Evolutionary conservation across 768 basidiomycete species (phyloP), one percentile per base, ranked within the genome.

Genomic region (Cystofilobasidium ferigula): DNA sequence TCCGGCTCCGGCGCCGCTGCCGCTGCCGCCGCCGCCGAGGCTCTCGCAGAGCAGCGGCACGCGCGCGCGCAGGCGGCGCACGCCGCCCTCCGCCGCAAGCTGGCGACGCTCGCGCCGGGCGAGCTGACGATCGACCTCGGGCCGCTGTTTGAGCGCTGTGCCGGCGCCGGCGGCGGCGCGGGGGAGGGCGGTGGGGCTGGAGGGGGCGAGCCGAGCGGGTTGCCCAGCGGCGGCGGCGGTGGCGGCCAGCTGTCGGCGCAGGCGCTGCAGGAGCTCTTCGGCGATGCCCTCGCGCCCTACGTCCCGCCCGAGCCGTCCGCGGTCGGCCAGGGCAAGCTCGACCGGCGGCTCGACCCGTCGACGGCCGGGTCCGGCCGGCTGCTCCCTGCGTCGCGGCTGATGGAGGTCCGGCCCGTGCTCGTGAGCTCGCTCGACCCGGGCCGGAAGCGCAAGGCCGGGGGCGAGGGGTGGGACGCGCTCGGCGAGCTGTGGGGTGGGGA

Each of bases 391-490:
- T 85, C 85, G 30, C 79, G 82, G 64, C 86, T 94, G 74, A 88
- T 95, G 86, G 79, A 83, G 62, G 78, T 80, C 40, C 88, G 87
- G 73, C 89, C 91, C 2, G 86, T 90, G 1, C 81, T 99, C 32
- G 79, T 97, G 38, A 85, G 89, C 13, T 82, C 91, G 54, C 77
- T 98, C 40, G 81, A 89, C 69, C 95, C 94, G 8, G 82, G 87
- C 7, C 85, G 81, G 72, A 85, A 85, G 69, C 86, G 84, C 79
- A 82, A 81, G 68, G n/a, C n/a, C n/a, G n/a, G n/a, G n/a, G 78
- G 83, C 56, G 86, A 82, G 0, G 77, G 77, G 45, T 88, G 86
- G 84, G 72, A 81, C 32, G 79, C 82, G 68, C 78, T 86, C 38
- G 86, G 69, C 24, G 73, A 75, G 28, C 73, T 63, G 14, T 69